These are phyloP conservation scores for Knufia petricola DNA, from an alignment of 2,329 filamentous ascomycete species.

Conservation along the genomic window DNA sequence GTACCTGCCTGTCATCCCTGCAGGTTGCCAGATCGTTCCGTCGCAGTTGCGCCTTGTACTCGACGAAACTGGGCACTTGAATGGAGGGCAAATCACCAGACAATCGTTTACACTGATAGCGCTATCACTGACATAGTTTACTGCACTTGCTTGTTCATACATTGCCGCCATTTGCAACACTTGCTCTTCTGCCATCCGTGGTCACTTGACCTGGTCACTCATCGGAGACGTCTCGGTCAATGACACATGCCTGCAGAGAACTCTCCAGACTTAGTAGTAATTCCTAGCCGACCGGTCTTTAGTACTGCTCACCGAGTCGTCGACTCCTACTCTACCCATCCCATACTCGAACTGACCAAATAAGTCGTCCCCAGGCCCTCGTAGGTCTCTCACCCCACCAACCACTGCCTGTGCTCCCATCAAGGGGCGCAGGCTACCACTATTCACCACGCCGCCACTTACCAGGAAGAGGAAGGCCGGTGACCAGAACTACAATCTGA, in stretches of 20 bases:
- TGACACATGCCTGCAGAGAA: too few species aligned
- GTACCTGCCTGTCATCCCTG: not conserved
- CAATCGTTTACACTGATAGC: not conserved
- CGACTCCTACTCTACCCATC: not conserved
- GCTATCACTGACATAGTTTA: not conserved
- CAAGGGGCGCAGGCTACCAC: conserved; percentile 3
- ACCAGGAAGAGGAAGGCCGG: conserved; percentile 45
- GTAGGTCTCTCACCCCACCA: not conserved
- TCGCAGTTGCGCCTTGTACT: not conserved
- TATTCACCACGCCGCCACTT: conserved; percentile 43
- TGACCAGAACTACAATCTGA: conserved; percentile 28
- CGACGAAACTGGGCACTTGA: too few species aligned
- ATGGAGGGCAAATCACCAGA: not conserved
- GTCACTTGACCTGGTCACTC: not conserved
- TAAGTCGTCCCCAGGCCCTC: not conserved
- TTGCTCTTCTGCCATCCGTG: not conserved
- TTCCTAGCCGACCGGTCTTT: not conserved
- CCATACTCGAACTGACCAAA: not conserved
- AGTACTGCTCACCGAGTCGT: not conserved
- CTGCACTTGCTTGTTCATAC: not conserved
- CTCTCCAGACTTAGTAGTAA: too few species aligned
- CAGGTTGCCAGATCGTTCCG: not conserved
- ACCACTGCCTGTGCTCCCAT: conserved; percentile 4
- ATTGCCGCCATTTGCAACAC: not conserved
- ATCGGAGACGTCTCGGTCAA: not conserved